Evolutionary conservation across 768 basidiomycete genomes (phyloP).

Genomic region (Boletus tylopilopsis): DNA sequence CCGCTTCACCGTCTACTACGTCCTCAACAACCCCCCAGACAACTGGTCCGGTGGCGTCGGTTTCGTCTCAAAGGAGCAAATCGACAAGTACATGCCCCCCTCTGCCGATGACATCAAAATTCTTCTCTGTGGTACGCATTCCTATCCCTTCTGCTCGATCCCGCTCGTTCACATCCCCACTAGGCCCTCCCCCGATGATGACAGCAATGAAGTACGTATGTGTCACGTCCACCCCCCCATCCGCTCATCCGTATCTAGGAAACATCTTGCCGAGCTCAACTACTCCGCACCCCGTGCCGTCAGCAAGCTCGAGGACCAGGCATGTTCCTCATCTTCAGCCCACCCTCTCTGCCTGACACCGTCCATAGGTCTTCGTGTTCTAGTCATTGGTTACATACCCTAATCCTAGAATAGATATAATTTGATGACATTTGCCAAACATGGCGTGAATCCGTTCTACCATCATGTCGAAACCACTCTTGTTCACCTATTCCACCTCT

Average conservation of each 20-base stretch:
- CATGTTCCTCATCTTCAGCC: constrained; percentile 23
- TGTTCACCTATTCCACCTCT: constrained; percentile 36
- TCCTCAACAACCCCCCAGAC: constrained; percentile 91
- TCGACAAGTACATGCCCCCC: constrained; percentile 75
- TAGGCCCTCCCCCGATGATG: constrained; percentile 76
- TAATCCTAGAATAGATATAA: constrained; percentile 6
- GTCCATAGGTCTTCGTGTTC: constrained; percentile 40
- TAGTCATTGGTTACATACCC: constrained; percentile 17
- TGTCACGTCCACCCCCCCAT: background rate
- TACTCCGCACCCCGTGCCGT: constrained; percentile 86
- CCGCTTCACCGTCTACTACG: constrained; percentile 81
- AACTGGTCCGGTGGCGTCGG: constrained; percentile 88
- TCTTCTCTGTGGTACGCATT: constrained; percentile 75
- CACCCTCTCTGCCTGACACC: constrained; percentile 12
- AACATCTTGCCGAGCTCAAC: constrained; percentile 82
- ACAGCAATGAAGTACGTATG: constrained; percentile 67
- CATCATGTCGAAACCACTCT: constrained; percentile 20
- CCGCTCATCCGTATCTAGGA: constrained; percentile 43
- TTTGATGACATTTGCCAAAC: background rate
- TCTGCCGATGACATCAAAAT: constrained; percentile 69
- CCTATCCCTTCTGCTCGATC: constrained; percentile 10
- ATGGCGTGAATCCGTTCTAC: too few species aligned
- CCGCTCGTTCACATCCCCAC: background rate
- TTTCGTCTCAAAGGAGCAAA: constrained; percentile 91
- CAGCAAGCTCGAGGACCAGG: constrained; percentile 92